phyloP scores from a whole-genome alignment of 345 rosid genomes.

The Excoecaria agallocha region DNA sequence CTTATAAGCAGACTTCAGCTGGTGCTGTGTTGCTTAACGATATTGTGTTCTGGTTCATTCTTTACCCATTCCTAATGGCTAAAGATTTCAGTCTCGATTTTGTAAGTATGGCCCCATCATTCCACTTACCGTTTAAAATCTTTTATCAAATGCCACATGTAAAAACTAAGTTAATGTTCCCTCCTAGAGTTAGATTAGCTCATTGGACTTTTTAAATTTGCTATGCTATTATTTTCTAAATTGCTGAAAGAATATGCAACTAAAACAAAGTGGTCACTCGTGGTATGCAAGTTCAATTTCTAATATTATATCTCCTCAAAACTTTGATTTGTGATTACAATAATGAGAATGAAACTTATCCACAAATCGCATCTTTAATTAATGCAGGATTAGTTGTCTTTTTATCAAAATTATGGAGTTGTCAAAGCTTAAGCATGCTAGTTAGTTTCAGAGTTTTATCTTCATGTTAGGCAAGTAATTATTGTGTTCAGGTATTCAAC shows the following conservation, averaged over 20 bases:
- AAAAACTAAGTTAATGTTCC: background rate
- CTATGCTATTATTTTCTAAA: background rate
- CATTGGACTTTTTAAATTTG: background rate
- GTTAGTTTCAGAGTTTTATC: background rate
- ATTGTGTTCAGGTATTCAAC: slow-evolving; percentile 73
- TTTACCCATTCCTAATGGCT: slow-evolving; percentile 63
- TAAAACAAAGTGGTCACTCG: background rate
- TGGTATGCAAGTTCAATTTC: background rate
- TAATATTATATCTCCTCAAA: background rate
- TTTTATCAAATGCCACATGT: background rate
- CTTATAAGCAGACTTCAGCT: slow-evolving; percentile 52
- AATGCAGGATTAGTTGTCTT: no score
- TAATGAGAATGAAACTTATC: no score
- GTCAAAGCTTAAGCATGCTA: no score
- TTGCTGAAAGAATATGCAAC: background rate
- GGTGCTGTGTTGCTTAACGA: slow-evolving; percentile 93
- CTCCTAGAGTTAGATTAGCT: background rate
- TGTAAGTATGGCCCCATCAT: slow-evolving; percentile 51
- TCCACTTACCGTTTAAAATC: background rate
- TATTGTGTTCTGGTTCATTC: slow-evolving; percentile 77
- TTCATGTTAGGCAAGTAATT: background rate
- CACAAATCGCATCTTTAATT: no score
- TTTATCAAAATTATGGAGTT: no score
- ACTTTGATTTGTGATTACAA: no score
- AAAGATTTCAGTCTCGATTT: slow-evolving; percentile 46